Percentiles rank a stretch among this genome's conserved stretches.
Evolutionary conservation across 495 filamentous ascomycete genomes (phyloP).

Genomic region (Penicillium odoratum): DNA sequence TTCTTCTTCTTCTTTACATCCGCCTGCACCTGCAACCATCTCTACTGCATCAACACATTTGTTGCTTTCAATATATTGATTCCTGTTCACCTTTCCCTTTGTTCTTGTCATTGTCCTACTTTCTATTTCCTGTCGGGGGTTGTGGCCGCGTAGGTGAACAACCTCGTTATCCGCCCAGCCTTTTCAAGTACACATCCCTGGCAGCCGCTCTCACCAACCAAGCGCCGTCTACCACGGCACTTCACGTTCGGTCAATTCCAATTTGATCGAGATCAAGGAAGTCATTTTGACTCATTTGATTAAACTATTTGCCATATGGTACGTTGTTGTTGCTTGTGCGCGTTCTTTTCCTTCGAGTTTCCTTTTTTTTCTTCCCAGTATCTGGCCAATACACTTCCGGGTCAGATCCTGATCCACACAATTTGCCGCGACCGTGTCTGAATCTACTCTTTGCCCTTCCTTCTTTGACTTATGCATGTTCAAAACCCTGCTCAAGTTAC

Average conservation of each 20-base stretch:
- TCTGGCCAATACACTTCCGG: constrained; percentile 24
- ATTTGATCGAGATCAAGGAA: not conserved
- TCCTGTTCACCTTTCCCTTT: constrained; percentile 1
- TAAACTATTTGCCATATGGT: constrained; percentile 15
- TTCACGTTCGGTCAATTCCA: constrained; percentile 2
- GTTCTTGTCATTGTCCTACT: constrained; percentile 5
- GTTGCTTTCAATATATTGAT: not conserved
- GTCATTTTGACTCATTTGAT: not conserved
- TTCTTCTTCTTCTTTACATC: not conserved
- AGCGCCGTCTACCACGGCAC: constrained; percentile 10
- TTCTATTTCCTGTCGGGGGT: constrained; percentile 6
- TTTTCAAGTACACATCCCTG: constrained; percentile 43
- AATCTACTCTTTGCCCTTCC: constrained; percentile 1
- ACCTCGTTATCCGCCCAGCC: constrained; percentile 18
- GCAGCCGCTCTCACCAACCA: constrained; percentile 31
- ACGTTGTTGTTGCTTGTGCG: constrained; percentile 20
- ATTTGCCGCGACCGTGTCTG: constrained; percentile 34
- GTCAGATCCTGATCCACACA: constrained; percentile 32
- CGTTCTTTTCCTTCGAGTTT: constrained; percentile 10
- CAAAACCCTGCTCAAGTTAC: not conserved
- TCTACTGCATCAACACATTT: constrained; percentile 1
- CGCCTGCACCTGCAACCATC: not conserved
- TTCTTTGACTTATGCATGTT: not conserved
- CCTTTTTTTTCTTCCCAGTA: constrained; percentile 9
- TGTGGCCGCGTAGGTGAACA: constrained; percentile 9